Percentiles rank a stretch among this genome's conserved stretches.
phyloP scores from a whole-genome alignment of 2,329 filamentous ascomycete species.

The Leptodontidium sp. region DNA sequence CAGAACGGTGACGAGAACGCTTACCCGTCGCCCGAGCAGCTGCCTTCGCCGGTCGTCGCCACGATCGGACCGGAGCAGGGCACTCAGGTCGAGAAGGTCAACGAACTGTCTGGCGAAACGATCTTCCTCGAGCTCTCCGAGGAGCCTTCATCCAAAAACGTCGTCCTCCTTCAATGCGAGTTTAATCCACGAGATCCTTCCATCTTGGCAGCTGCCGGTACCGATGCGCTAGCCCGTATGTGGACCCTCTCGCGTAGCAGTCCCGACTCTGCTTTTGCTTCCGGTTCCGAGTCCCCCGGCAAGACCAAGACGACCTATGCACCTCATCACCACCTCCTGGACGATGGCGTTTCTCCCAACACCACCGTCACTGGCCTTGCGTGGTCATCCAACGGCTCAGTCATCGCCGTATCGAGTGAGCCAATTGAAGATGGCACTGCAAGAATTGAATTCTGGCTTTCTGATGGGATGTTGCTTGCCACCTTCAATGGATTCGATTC shows the following conservation, averaged over 20 bases:
- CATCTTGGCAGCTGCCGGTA: conserved; percentile 72
- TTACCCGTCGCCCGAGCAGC: conserved; percentile 66
- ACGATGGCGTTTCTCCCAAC: conserved; percentile 59
- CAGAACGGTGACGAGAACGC: conserved; percentile 61
- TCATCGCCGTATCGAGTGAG: conserved; percentile 66
- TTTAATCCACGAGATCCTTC: conserved; percentile 72
- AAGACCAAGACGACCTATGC: conserved; percentile 47
- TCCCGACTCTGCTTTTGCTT: conserved; percentile 53
- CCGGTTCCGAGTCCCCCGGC: conserved; percentile 50
- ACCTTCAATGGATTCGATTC: conserved; percentile 65
- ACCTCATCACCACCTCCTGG: conserved; percentile 56
- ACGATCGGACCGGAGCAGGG: conserved; percentile 70
- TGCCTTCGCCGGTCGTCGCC: conserved; percentile 60
- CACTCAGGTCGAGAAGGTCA: conserved; percentile 70
- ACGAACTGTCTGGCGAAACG: conserved; percentile 66
- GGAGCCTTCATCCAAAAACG: conserved; percentile 55
- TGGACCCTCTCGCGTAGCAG: conserved; percentile 67
- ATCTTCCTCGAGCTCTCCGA: conserved; percentile 64
- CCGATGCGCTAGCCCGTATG: conserved; percentile 74
- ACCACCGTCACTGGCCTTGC: conserved; percentile 66
- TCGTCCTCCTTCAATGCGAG: conserved; percentile 72
- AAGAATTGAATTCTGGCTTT: conserved; percentile 63
- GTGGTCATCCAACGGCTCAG: conserved; percentile 65
- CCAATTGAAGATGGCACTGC: conserved; percentile 56
- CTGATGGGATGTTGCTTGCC: conserved; percentile 60